Percentiles rank a stretch among this genome's conserved stretches.
phyloP scores from a whole-genome alignment of 805 yeast genomes.

The Ogataea ramenticola region DNA sequence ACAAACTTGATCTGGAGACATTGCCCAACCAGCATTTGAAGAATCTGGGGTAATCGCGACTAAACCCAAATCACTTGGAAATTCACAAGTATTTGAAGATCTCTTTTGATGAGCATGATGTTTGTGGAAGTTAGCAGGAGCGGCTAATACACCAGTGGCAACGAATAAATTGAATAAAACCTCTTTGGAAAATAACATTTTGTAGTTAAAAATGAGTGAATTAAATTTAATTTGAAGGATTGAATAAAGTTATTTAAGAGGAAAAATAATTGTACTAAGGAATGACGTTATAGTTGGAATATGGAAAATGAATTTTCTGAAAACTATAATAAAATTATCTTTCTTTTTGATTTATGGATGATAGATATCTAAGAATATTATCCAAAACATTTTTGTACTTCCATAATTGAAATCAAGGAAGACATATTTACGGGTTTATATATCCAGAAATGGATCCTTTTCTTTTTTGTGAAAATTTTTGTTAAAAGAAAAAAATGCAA shows the following conservation, averaged over 20 bases:
- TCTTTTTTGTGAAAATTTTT: not conserved
- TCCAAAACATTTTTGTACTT: too few species aligned
- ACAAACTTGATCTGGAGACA: slow-evolving; percentile 68
- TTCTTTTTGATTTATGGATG: too few species aligned
- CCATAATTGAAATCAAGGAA: too few species aligned
- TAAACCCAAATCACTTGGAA: slow-evolving; percentile 62
- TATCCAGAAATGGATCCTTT: too few species aligned
- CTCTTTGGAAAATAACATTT: slow-evolving; percentile 7
- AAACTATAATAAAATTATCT: too few species aligned
- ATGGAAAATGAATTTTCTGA: too few species aligned
- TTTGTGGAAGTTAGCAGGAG: slow-evolving; percentile 11
- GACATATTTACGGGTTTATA: too few species aligned
- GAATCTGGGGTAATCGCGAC: slow-evolving; percentile 58
- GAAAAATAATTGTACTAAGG: slow-evolving; percentile 1
- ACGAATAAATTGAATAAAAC: slow-evolving; percentile 3
- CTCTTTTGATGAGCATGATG: slow-evolving; percentile 19
- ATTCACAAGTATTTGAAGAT: slow-evolving; percentile 44
- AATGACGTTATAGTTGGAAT: slow-evolving; percentile 4
- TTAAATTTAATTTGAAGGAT: not conserved
- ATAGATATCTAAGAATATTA: too few species aligned
- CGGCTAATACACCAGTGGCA: slow-evolving; percentile 5
- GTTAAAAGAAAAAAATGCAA: too few species aligned
- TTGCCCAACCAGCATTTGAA: slow-evolving; percentile 80
- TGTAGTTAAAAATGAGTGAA: not conserved
- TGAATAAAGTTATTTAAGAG: not conserved